A percentile compares a stretch with the other conserved stretches of the same genome.
phyloP scores from a whole-genome alignment of 352 stramenopile genomes.

The Phytopythium helicoides region DNA sequence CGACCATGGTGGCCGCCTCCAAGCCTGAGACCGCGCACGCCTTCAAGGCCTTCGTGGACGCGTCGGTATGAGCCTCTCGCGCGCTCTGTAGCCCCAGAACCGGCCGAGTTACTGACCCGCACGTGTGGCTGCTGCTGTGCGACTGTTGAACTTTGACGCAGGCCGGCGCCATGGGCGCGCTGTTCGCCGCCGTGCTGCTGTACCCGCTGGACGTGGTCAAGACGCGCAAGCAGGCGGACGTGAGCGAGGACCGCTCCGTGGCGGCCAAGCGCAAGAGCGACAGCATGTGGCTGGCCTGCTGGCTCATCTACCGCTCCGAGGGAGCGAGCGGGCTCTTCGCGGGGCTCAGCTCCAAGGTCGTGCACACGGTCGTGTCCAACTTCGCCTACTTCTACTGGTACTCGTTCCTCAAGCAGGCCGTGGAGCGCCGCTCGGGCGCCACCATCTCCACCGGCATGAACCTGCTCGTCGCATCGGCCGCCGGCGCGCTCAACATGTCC shows the following conservation, averaged over 20 bases:
- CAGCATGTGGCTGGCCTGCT: constrained; percentile 57
- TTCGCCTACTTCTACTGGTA: constrained; percentile 89
- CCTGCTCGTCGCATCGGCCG: constrained; percentile 70
- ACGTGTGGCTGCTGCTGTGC: background rate
- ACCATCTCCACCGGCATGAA: constrained; percentile 64
- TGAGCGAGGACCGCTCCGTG: constrained; percentile 25
- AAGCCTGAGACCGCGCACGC: constrained; percentile 26
- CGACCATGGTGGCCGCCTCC: constrained; percentile 6
- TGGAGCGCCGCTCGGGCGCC: constrained; percentile 45
- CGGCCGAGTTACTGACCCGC: background rate
- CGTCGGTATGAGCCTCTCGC: constrained; percentile 43
- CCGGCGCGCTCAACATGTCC: constrained; percentile 84
- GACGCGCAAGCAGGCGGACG: constrained; percentile 61
- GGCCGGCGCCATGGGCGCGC: constrained; percentile 71
- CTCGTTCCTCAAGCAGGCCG: constrained; percentile 67
- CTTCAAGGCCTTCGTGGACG: constrained; percentile 79
- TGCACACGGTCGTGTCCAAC: constrained; percentile 74
- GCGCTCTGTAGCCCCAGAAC: background rate
- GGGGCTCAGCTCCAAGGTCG: constrained; percentile 69
- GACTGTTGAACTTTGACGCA: constrained; percentile 10
- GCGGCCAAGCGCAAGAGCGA: constrained; percentile 25
- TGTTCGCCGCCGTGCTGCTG: constrained; percentile 70
- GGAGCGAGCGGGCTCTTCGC: constrained; percentile 63
- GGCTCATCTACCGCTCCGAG: constrained; percentile 66
- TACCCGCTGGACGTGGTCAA: constrained; percentile 81